phyloP scores from a whole-genome alignment of 768 basidiomycete genomes.

The Fibroporia radiculosa region DNA sequence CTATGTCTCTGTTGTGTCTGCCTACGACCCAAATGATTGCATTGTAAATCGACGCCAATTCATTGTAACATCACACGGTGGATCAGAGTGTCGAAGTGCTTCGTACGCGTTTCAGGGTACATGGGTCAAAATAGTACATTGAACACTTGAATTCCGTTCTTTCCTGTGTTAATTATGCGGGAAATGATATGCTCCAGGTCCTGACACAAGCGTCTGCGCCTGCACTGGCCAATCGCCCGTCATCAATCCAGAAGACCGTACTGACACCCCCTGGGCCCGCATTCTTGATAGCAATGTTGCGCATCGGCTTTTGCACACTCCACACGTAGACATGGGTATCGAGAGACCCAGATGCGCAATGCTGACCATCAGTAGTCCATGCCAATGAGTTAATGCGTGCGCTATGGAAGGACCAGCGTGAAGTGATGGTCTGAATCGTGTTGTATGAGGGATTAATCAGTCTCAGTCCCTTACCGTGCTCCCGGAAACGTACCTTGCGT shows the following conservation, averaged over 20 bases:
- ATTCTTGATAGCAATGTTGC: constrained; percentile 78
- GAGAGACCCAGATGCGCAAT: constrained; percentile 84
- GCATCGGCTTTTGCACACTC: constrained; percentile 62
- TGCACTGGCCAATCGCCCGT: constrained; percentile 50
- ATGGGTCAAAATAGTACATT: no score
- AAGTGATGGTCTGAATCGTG: constrained; percentile 50
- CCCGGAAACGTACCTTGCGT: constrained; percentile 44
- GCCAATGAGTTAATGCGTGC: constrained; percentile 73
- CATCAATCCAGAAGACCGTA: constrained; percentile 71
- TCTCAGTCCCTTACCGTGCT: no score
- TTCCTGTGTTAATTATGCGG: constrained; percentile 12
- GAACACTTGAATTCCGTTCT: no score
- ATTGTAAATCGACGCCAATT: no score
- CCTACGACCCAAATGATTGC: constrained; percentile 3
- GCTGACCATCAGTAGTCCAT: constrained; percentile 66
- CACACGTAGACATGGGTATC: constrained; percentile 91
- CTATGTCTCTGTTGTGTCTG: constrained; percentile 4
- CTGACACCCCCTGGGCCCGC: constrained; percentile 82
- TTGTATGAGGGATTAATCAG: no score
- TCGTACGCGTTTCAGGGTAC: no score
- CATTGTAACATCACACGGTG: no score
- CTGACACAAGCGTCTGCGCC: constrained; percentile 82
- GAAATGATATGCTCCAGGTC: constrained; percentile 55
- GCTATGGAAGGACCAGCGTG: constrained; percentile 83
- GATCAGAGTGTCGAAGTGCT: no score